Percentiles rank a stretch among this genome's conserved stretches.
These are phyloP conservation scores for Aspergillus piperis DNA, from an alignment of 2,329 filamentous ascomycete genomes.

Conservation along the genomic window DNA sequence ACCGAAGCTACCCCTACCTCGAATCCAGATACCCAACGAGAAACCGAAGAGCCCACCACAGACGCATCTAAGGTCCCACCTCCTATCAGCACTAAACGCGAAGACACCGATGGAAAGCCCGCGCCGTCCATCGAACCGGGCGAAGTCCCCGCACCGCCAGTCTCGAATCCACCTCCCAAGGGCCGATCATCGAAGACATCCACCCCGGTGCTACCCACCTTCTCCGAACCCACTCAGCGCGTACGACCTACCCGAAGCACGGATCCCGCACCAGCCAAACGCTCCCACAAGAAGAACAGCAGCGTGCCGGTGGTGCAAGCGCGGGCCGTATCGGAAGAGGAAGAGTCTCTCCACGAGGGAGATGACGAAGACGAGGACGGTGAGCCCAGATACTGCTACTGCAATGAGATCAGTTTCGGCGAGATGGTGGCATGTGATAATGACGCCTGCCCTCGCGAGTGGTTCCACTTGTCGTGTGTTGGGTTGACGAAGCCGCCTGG, in stretches of 20 bases:
- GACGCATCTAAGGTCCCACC: slow-evolving; percentile 21
- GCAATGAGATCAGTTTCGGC: slow-evolving; percentile 76
- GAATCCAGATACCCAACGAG: slow-evolving; percentile 42
- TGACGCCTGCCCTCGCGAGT: slow-evolving; percentile 71
- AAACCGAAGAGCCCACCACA: slow-evolving; percentile 28
- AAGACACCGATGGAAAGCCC: slow-evolving; percentile 37
- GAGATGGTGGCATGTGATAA: slow-evolving; percentile 84
- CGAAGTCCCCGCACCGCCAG: slow-evolving; percentile 24
- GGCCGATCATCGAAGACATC: slow-evolving; percentile 45
- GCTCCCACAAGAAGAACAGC: slow-evolving; percentile 38
- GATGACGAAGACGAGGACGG: slow-evolving; percentile 67
- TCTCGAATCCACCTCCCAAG: slow-evolving; percentile 26
- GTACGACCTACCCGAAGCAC: slow-evolving; percentile 39
- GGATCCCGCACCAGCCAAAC: slow-evolving; percentile 36
- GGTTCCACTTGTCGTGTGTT: slow-evolving; percentile 83
- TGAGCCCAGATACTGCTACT: slow-evolving; percentile 77
- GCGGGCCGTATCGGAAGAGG: slow-evolving; percentile 41
- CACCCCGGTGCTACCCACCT: slow-evolving; percentile 41
- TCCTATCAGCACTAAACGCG: slow-evolving; percentile 33
- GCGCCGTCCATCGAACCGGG: slow-evolving; percentile 39
- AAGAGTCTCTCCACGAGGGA: slow-evolving; percentile 47
- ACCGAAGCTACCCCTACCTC: slow-evolving; percentile 28
- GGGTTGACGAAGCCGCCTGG: slow-evolving; percentile 77
- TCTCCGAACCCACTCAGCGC: slow-evolving; percentile 37
- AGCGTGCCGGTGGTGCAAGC: slow-evolving; percentile 27